These are phyloP conservation scores for Dacryopinax primogenitus DNA, from an alignment of 768 basidiomycete species.

Conservation along the genomic window DNA sequence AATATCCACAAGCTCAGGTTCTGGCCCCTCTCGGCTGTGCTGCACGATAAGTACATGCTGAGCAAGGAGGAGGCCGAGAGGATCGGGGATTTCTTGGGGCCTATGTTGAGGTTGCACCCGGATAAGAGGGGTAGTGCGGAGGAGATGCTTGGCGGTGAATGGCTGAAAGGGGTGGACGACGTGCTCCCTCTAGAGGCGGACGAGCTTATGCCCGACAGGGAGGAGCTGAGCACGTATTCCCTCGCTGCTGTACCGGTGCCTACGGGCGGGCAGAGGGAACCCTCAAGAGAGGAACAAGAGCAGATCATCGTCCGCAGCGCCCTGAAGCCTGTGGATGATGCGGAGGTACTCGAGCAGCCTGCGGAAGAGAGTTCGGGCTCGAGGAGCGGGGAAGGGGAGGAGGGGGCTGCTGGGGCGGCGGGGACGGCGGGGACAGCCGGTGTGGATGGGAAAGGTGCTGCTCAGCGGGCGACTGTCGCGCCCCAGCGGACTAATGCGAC, in stretches of 20 bases:
- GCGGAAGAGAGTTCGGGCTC: not conserved
- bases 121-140: conserved; percentile 77
- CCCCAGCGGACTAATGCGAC: too few relatives aligned
- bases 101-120: conserved; percentile 82
- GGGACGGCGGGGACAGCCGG: too few relatives aligned
- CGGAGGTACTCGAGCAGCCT: not conserved
- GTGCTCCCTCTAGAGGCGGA: not conserved
- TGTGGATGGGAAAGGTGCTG: too few relatives aligned
- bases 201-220: not conserved
- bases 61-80: conserved; percentile 66
- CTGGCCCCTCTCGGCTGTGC: conserved; percentile 71
- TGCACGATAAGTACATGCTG: conserved; percentile 94
- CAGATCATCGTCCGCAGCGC: not conserved
- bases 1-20: conserved; percentile 89
- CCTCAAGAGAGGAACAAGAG: not conserved
- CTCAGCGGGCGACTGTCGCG: too few relatives aligned
- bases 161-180: conserved; percentile 36
- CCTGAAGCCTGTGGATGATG: not conserved
- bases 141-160: conserved; percentile 76
- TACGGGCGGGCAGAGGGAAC: not conserved
- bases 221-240: not conserved
- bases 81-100: conserved; percentile 66
- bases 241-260: not conserved
- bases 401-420: not conserved
- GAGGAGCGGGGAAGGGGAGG: not conserved